Percentiles rank a stretch among this genome's conserved stretches.
These are phyloP conservation scores for Acacia pycnantha DNA, from an alignment of 331 rosid species.

Conservation along the genomic window DNA sequence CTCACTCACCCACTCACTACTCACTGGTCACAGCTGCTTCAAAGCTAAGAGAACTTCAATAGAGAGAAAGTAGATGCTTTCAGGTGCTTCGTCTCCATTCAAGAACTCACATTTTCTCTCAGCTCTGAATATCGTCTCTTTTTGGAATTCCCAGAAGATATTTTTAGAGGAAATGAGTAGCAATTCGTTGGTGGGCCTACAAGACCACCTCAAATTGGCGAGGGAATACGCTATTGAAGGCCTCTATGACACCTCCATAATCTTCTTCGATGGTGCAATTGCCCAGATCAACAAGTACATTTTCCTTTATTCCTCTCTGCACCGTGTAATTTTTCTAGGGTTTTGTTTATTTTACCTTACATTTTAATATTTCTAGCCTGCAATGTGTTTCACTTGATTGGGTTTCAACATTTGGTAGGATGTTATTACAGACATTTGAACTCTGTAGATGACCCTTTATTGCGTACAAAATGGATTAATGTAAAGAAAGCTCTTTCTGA, in stretches of 20 bases:
- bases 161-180: slow-evolving; percentile 47
- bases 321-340: slow-evolving; percentile 6
- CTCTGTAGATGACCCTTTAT: slow-evolving; percentile 75
- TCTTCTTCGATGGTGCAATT: slow-evolving; percentile 94
- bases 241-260: slow-evolving; percentile 84
- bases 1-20: background rate
- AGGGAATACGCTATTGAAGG: slow-evolving; percentile 93
- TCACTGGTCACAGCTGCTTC: slow-evolving; percentile 21
- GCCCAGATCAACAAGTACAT: slow-evolving; percentile 96
- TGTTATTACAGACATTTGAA: slow-evolving; percentile 32
- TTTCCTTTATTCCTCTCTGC: background rate
- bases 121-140: slow-evolving; percentile 4
- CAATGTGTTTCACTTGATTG: background rate
- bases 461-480: slow-evolving; percentile 92
- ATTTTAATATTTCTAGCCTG: background rate
- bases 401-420: slow-evolving; percentile 6
- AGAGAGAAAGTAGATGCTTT: background rate
- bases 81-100: slow-evolving; percentile 16
- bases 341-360: background rate
- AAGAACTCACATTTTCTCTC: background rate
- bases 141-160: background rate
- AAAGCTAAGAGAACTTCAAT: background rate
- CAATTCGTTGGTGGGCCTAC: slow-evolving; percentile 65
- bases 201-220: slow-evolving; percentile 91
- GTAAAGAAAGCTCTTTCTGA: slow-evolving; percentile 88